Conservation (phyloP, 176 grass and related monocot genomes). For the Oryza officinalis region DNA sequence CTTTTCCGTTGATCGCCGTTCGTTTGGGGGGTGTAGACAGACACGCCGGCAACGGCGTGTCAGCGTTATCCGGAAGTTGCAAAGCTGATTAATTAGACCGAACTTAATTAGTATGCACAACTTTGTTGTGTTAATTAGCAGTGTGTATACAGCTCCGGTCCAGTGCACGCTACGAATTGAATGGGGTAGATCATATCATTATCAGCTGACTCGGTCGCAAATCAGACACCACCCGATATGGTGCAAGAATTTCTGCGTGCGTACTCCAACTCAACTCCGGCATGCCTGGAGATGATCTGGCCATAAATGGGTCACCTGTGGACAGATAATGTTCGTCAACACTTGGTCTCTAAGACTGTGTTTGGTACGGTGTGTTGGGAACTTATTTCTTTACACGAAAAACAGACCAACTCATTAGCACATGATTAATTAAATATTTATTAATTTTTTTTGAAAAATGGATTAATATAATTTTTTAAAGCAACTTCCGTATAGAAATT, state of each 20-base stretch:
- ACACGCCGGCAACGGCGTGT: background rate
- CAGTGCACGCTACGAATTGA: background rate
- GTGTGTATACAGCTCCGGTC: background rate
- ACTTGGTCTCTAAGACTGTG: background rate
- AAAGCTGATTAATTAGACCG: background rate
- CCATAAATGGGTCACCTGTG: background rate
- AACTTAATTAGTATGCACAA: background rate
- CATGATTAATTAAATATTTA: too few relatives aligned
- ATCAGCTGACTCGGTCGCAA: constrained; percentile 32
- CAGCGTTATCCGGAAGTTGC: constrained; percentile 3
- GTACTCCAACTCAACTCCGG: background rate
- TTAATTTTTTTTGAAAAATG: too few relatives aligned
- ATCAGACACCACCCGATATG: background rate
- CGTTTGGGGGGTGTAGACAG: background rate
- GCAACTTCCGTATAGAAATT: too few relatives aligned
- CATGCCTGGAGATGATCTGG: background rate
- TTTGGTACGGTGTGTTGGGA: too few relatives aligned
- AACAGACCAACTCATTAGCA: too few relatives aligned
- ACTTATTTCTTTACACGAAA: too few relatives aligned
- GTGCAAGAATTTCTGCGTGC: background rate
- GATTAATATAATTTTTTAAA: too few relatives aligned
- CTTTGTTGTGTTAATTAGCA: background rate
- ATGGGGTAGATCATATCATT: background rate
- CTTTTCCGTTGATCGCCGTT: constrained; percentile 27
- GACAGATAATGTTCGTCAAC: background rate